Evolutionary conservation across 768 basidiomycete species (phyloP).

Genomic region (Leccinum aurantiacum): DNA sequence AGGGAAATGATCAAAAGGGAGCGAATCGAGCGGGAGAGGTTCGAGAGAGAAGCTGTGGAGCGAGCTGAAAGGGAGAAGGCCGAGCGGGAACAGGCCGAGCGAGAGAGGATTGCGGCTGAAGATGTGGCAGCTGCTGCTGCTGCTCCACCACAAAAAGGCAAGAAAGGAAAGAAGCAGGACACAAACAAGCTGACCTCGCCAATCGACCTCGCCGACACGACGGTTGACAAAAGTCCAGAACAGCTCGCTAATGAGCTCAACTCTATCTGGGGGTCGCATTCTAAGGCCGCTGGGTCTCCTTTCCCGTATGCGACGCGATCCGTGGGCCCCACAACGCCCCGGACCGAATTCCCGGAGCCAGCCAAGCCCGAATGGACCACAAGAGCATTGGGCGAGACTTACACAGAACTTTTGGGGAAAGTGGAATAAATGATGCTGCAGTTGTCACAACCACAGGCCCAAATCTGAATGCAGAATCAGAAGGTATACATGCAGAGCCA

Average conservation of each 20-base stretch:
- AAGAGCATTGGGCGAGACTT: slow-evolving; percentile 15
- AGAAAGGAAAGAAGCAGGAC: slow-evolving; percentile 20
- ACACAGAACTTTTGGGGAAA: too few species aligned
- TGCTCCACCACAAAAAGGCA: slow-evolving; percentile 10
- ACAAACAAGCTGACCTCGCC: slow-evolving; percentile 27
- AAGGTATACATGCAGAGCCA: too few species aligned
- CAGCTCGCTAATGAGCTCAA: slow-evolving; percentile 44
- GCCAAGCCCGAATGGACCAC: slow-evolving; percentile 6
- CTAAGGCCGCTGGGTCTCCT: slow-evolving; percentile 32
- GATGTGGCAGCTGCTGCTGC: slow-evolving; percentile 5
- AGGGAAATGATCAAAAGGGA: slow-evolving; percentile 5
- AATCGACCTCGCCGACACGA: slow-evolving; percentile 37
- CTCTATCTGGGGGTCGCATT: slow-evolving; percentile 49
- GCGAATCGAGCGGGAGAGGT: slow-evolving; percentile 1
- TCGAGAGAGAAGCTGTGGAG: slow-evolving; percentile 6
- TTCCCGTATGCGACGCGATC: slow-evolving; percentile 24
- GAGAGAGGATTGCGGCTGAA: slow-evolving; percentile 11
- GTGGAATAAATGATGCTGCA: too few species aligned
- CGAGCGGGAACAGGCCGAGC: slow-evolving; percentile 16
- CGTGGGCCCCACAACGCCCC: slow-evolving; percentile 23
- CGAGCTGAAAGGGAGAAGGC: slow-evolving; percentile 2
- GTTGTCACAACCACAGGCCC: too few species aligned
- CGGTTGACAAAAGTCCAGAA: slow-evolving; percentile 38
- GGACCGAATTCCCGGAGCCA: slow-evolving; percentile 11
- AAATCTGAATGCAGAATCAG: too few species aligned